Percentiles rank a stretch among this genome's conserved stretches.
phyloP scores from a whole-genome alignment of 306 rosid species.

The Hylodesmum podocarpum region DNA sequence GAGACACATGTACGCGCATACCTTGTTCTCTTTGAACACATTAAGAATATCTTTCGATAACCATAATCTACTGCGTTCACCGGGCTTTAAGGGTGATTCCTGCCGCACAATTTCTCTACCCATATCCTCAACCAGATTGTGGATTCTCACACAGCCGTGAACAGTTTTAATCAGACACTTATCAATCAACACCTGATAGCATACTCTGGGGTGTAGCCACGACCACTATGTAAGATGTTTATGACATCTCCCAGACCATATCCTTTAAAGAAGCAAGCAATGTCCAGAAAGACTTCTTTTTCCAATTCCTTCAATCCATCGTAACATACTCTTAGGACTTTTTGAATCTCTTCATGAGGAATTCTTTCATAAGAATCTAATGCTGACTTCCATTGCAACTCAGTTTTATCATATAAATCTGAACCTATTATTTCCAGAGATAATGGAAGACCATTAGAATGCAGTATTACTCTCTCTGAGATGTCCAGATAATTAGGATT shows the following conservation, averaged over 20 bases:
- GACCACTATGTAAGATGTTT: no score
- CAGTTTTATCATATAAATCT: not conserved
- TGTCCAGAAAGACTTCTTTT: not conserved
- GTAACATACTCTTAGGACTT: not conserved
- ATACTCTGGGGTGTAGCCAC: no score
- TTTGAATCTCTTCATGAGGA: constrained; percentile 1
- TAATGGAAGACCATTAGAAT: not conserved
- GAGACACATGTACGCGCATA: not conserved
- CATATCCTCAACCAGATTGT: not conserved
- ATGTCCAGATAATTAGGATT: no score
- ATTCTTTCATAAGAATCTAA: constrained; percentile 4
- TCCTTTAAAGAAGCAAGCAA: constrained; percentile 11
- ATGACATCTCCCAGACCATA: not conserved
- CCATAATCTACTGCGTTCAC: no score
- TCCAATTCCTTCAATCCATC: not conserved
- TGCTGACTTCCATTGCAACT: no score
- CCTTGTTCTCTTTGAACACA: constrained; percentile 10
- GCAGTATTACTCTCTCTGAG: not conserved
- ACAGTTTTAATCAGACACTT: no score
- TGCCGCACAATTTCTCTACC: not conserved
- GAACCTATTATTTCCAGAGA: not conserved
- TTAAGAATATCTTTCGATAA: not conserved
- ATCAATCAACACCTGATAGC: no score
- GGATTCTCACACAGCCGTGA: not conserved
- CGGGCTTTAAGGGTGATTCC: not conserved